These are phyloP conservation scores for Megacollybia marginata DNA, from an alignment of 768 basidiomycete species.

Conservation along the genomic window DNA sequence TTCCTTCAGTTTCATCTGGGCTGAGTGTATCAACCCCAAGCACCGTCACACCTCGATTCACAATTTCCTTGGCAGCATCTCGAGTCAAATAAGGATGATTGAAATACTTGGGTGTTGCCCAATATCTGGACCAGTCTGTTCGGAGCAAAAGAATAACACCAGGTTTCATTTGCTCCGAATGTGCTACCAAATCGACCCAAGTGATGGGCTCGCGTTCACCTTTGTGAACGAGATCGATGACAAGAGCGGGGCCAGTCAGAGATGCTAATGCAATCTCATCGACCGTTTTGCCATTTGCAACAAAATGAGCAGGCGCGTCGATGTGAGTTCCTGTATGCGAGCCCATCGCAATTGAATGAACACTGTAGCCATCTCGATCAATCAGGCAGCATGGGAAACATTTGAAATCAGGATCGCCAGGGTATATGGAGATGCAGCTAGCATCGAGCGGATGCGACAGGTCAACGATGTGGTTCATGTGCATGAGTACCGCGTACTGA, in stretches of 20 bases:
- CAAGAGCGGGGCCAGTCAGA: constrained; percentile 46
- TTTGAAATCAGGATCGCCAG: constrained; percentile 45
- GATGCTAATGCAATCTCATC: constrained; percentile 48
- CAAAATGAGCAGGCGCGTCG: constrained; percentile 73
- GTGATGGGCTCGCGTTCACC: constrained; percentile 37
- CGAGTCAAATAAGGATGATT: constrained; percentile 58
- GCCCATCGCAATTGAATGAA: constrained; percentile 46
- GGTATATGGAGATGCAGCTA: constrained; percentile 39
- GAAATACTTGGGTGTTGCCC: constrained; percentile 43
- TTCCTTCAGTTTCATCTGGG: constrained; percentile 54
- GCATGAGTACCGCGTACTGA: too few species aligned
- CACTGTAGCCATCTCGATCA: constrained; percentile 38
- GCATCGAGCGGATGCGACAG: constrained; percentile 44
- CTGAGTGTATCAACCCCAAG: constrained; percentile 60
- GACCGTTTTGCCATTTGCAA: constrained; percentile 46
- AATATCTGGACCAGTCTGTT: constrained; percentile 62
- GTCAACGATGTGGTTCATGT: constrained; percentile 33
- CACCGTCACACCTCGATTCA: constrained; percentile 44
- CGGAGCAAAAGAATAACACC: constrained; percentile 47
- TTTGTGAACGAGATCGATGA: constrained; percentile 47
- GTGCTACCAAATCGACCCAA: constrained; percentile 42
- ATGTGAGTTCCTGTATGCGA: constrained; percentile 78
- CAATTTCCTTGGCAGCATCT: constrained; percentile 42
- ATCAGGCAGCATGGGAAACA: constrained; percentile 32
- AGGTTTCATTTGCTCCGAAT: constrained; percentile 26